Evolutionary conservation across 2,329 filamentous ascomycete genomes (phyloP).

Genomic region (Elsinoe arachidis): DNA sequence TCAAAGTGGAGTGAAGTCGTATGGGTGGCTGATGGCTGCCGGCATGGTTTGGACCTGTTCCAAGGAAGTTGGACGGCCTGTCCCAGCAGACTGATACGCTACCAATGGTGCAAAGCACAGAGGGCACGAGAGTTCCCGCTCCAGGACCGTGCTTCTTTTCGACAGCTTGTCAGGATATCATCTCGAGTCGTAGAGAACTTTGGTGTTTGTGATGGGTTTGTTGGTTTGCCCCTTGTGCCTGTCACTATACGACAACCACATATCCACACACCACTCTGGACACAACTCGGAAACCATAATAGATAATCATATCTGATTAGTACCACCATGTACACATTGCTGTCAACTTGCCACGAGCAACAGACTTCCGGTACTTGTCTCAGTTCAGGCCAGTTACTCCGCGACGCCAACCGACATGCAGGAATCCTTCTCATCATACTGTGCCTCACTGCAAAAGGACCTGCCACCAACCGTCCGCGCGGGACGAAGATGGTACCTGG

Average conservation of each 20-base stretch:
- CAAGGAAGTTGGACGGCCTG: slow-evolving; percentile 5
- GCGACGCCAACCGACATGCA: not conserved
- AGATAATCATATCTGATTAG: not conserved
- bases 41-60: not conserved
- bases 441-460: not conserved
- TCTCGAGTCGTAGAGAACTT: no score
- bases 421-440: not conserved
- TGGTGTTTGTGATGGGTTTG: no score
- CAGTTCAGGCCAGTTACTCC: not conserved
- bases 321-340: not conserved
- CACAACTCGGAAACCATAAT: not conserved
- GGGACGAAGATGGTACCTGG: slow-evolving; percentile 7
- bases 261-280: not conserved
- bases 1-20: not conserved
- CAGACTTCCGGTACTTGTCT: not conserved
- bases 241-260: not conserved
- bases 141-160: not conserved
- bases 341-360: not conserved
- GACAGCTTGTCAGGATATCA: not conserved
- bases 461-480: not conserved
- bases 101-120: not conserved
- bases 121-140: not conserved
- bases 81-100: not conserved
- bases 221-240: not conserved
- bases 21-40: not conserved